Base-by-base conservation (phyloP, 2,329 filamentous ascomycete species). In the Cyphellophora attinorum region DNA sequence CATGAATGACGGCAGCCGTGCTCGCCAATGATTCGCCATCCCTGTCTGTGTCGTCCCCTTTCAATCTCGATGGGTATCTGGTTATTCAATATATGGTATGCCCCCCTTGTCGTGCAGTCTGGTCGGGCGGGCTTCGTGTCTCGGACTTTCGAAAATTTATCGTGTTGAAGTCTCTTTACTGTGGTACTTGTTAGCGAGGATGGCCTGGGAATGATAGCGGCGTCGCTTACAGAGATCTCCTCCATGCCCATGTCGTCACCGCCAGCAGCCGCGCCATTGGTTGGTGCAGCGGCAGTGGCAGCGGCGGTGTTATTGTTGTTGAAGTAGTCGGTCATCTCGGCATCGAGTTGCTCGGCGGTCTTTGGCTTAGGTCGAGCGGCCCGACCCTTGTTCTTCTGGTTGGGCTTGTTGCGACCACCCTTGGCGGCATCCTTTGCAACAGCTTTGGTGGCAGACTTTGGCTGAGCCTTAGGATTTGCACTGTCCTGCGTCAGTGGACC, bases 251-350 rank as follows among this genome's bases (percentile, higher is more conserved):
- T 59, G 46, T 70, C 71, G 41, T 64, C 63, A 35, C 61, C 57
- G 29, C 64, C 56, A 33, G 62, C 58, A 27, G 64, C 62, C 42
- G 64, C 62, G 29, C 62, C 65, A 41, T 62, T 67, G 28, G 59
- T 57, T 4, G 62, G 55, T 37, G 65, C 64, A 40, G 57, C 60
- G 10, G 57, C 59, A 34, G 62, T 56, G 21, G 51, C 51, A 34
- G 61, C 63, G 45, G 62, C 55, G 33, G 48, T 51, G 23, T 59
- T 55, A 31, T 55, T 63, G 18, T 58, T 56, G 34, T 70, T 76
- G 57, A 93, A 96, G 67, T 98, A 98, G 60, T 96, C 91, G 13
- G 77, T 79, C 91, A 98, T 98, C 60, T 98, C 91, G 4, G 85
- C 86, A 58, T 98, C 91, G 16, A 98, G 77, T 65, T 98, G 88